phyloP scores from a whole-genome alignment of 129 eudicot genomes.

The Ambrosia trifida region DNA sequence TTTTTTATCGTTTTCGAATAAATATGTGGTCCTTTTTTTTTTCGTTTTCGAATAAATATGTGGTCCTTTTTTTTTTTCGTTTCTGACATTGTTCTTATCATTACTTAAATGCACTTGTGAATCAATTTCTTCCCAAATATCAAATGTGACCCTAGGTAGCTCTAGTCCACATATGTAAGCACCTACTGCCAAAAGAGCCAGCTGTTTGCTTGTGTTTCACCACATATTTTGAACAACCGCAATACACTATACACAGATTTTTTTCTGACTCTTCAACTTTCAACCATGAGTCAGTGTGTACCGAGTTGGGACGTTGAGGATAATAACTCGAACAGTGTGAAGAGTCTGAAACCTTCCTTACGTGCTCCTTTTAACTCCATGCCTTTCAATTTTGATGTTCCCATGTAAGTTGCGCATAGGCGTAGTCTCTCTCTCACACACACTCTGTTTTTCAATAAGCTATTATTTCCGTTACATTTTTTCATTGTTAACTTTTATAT shows the following conservation, averaged over 20 bases:
- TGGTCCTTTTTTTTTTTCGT: conserved; percentile 26
- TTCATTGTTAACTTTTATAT: no score
- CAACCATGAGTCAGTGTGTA: conserved; percentile 66
- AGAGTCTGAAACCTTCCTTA: conserved; percentile 6
- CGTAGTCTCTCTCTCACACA: background rate
- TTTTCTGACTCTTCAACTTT: background rate
- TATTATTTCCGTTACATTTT: no score
- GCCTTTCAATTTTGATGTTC: conserved; percentile 26
- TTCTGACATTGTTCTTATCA: conserved; percentile 38
- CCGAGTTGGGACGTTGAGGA: conserved; percentile 63
- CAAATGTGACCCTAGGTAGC: conserved; percentile 30
- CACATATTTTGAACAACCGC: conserved; percentile 25
- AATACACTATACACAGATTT: background rate
- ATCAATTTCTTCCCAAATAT: conserved; percentile 19
- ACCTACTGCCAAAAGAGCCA: conserved; percentile 39
- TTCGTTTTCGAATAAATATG: conserved; percentile 23
- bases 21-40: conserved; percentile 34
- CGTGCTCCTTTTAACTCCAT: conserved; percentile 27
- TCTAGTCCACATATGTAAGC: conserved; percentile 35
- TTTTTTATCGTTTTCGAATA: background rate
- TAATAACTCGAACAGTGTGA: background rate
- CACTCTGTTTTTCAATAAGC: background rate
- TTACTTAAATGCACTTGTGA: conserved; percentile 19
- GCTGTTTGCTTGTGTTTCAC: conserved; percentile 29
- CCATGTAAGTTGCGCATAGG: conserved; percentile 12